These are phyloP conservation scores for Juglanconis juglandina DNA, from an alignment of 2,329 filamentous ascomycete genomes.

Conservation along the genomic window DNA sequence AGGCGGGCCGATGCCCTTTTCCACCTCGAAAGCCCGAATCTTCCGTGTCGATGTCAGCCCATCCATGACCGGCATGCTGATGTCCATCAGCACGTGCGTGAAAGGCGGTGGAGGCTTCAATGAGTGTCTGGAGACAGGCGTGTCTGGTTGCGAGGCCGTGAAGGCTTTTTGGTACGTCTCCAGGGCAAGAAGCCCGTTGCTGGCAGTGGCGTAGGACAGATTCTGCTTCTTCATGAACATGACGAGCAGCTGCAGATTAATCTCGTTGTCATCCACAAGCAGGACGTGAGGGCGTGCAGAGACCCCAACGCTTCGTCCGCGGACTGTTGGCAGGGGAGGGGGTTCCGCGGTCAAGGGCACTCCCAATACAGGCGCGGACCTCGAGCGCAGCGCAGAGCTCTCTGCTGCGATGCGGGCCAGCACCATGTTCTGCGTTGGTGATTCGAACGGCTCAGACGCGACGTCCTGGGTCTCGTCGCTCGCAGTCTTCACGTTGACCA, in stretches of 20 bases:
- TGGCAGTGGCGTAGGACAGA: constrained; percentile 38
- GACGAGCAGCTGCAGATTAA: constrained; percentile 40
- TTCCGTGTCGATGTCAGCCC: constrained; percentile 45
- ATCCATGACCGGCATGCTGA: constrained; percentile 55
- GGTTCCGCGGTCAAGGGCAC: no score
- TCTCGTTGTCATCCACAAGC: constrained; percentile 41
- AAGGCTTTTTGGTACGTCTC: constrained; percentile 35
- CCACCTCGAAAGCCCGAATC: constrained; percentile 46
- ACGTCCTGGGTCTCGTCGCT: background rate
- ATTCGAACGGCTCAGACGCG: background rate
- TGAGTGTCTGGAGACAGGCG: constrained; percentile 12
- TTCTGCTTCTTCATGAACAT: constrained; percentile 41
- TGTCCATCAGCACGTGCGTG: constrained; percentile 42
- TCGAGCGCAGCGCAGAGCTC: background rate
- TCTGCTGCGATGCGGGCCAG: background rate
- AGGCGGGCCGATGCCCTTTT: constrained; percentile 32
- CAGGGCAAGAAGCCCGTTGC: constrained; percentile 45
- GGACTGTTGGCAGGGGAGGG: no score
- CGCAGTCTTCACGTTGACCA: background rate
- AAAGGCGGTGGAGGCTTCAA: constrained; percentile 22
- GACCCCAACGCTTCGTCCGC: background rate
- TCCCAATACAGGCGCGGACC: constrained; percentile 3
- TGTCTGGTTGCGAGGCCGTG: background rate
- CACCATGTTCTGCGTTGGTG: background rate
- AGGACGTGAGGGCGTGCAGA: constrained; percentile 26